Evolutionary conservation across 2,329 filamentous ascomycete genomes (phyloP).

Genomic region (Paracorniculantispora psalliotae): DNA sequence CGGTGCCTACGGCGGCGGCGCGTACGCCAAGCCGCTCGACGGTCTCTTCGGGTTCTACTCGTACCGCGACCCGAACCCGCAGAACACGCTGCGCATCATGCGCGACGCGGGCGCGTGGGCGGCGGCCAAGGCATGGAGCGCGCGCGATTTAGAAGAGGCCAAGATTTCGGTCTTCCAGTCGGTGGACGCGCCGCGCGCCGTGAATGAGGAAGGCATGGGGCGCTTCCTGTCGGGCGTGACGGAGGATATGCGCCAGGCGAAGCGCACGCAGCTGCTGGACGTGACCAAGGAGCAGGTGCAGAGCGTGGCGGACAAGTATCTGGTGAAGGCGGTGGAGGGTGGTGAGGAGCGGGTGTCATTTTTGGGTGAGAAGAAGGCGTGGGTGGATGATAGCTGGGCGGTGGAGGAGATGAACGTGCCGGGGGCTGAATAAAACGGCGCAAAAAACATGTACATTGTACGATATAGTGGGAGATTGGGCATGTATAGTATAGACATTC

Average conservation of each 20-base stretch:
- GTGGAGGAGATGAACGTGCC: slow-evolving; percentile 69
- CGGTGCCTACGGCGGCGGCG: slow-evolving; percentile 90
- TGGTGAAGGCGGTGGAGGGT: slow-evolving; percentile 62
- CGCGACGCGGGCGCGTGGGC: slow-evolving; percentile 78
- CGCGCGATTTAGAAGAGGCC: slow-evolving; percentile 86
- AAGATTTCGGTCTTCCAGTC: slow-evolving; percentile 93
- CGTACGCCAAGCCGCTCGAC: slow-evolving; percentile 72
- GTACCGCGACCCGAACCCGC: slow-evolving; percentile 92
- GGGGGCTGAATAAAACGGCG: slow-evolving; percentile 33
- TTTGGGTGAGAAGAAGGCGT: slow-evolving; percentile 77
- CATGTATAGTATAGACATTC: slow-evolving; percentile 10
- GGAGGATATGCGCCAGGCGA: slow-evolving; percentile 81
- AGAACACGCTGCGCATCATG: slow-evolving; percentile 84
- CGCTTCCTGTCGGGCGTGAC: slow-evolving; percentile 81
- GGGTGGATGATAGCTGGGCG: slow-evolving; percentile 70
- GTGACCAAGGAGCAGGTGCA: slow-evolving; percentile 77
- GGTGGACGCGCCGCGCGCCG: slow-evolving; percentile 81
- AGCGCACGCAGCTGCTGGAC: slow-evolving; percentile 80
- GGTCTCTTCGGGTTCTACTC: slow-evolving; percentile 93
- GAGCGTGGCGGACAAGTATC: slow-evolving; percentile 73
- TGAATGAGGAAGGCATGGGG: slow-evolving; percentile 82
- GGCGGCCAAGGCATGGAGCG: slow-evolving; percentile 72
- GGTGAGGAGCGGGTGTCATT: slow-evolving; percentile 63
- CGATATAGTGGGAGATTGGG: background rate
- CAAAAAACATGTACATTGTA: background rate